Evolutionary conservation across 441 rosid species (phyloP).

Genomic region (Populus hybrid): DNA sequence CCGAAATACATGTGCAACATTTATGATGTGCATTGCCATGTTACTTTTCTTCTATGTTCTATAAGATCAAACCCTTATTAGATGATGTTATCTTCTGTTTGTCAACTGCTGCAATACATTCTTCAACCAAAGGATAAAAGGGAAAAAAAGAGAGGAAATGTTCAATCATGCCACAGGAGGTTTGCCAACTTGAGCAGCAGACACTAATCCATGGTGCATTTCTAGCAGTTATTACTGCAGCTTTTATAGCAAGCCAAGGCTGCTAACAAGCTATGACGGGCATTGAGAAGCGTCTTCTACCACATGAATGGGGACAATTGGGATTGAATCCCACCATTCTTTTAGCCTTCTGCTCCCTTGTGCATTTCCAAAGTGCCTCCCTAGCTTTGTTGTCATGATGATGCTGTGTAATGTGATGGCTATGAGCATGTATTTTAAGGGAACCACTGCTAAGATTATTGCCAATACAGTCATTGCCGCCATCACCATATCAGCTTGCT

Average conservation of each 20-base stretch:
- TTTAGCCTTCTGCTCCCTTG: constrained; percentile 57
- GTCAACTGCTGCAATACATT: neutral
- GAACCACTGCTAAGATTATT: constrained; percentile 49
- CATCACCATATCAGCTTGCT: constrained; percentile 72
- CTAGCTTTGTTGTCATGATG: constrained; percentile 47
- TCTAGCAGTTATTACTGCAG: neutral
- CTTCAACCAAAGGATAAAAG: neutral
- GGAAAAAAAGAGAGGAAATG: neutral
- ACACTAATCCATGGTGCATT: neutral
- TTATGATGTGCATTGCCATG: too few species aligned
- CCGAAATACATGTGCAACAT: neutral
- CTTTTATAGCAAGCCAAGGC: neutral
- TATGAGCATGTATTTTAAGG: constrained; percentile 53
- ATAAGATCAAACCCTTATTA: neutral
- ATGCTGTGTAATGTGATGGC: constrained; percentile 26
- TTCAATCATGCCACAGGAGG: neutral
- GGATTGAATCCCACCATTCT: constrained; percentile 98
- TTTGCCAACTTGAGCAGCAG: neutral
- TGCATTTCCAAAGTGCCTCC: constrained; percentile 39
- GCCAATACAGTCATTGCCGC: constrained; percentile 39
- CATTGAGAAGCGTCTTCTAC: constrained; percentile 24
- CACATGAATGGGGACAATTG: constrained; percentile 57
- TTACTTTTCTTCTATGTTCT: too few species aligned
- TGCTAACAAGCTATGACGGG: constrained; percentile 9
- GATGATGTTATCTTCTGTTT: neutral